A percentile compares a stretch with the other conserved stretches of the same genome.
These are phyloP conservation scores for Musa balbisiana DNA, from an alignment of 202 grass and related monocot genomes.

Conservation along the genomic window DNA sequence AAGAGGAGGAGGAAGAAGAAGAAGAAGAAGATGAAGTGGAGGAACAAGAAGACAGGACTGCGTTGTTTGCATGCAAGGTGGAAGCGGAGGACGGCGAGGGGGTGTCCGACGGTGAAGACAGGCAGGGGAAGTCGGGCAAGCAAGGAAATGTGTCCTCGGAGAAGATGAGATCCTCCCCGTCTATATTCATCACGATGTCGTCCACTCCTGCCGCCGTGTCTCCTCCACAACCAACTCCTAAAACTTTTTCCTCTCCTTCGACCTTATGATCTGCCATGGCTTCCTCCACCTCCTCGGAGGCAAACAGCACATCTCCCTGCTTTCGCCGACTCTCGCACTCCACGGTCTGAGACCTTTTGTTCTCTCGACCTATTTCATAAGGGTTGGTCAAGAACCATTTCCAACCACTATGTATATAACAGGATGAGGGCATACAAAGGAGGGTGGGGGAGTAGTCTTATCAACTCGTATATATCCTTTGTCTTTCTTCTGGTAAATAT, in stretches of 20 bases:
- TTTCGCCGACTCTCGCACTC: not conserved
- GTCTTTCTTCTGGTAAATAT: not conserved
- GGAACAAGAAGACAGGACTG: not conserved
- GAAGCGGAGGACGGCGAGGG: conserved; percentile 29
- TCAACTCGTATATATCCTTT: no score
- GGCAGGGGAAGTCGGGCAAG: conserved; percentile 65
- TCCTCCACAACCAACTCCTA: no score
- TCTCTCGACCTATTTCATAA: not conserved
- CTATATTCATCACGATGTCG: conserved; percentile 21
- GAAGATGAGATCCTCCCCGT: conserved; percentile 62
- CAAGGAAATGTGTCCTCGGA: conserved; percentile 56
- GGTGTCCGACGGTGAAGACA: conserved; percentile 46
- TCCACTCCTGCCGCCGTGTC: not conserved
- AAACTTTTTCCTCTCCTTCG: not conserved
- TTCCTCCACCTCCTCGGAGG: not conserved
- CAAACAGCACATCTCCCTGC: not conserved
- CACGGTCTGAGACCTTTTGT: not conserved
- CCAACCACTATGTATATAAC: no score
- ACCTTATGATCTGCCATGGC: not conserved
- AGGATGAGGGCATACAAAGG: no score
- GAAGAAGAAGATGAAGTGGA: conserved; percentile 32
- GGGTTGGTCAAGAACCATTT: no score
- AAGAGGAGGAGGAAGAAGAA: conserved; percentile 39
- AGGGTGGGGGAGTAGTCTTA: no score
- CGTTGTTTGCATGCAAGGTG: not conserved